phyloP scores from a whole-genome alignment of 768 basidiomycete species.

The Lentinula edodes region DNA sequence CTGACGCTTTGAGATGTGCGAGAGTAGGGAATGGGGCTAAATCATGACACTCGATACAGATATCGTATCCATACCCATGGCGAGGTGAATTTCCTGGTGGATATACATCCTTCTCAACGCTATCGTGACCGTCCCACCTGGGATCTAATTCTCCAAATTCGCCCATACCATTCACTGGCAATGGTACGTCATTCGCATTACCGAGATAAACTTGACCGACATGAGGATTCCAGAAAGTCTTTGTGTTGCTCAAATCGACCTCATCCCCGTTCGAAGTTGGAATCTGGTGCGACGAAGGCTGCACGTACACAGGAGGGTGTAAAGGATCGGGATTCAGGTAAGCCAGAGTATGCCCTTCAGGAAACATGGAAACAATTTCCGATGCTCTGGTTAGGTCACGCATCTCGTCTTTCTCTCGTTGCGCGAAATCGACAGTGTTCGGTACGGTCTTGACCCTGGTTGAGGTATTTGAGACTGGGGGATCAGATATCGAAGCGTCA shows the following conservation, averaged over 20 bases:
- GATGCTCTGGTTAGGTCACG: slow-evolving; percentile 77
- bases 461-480: neutral
- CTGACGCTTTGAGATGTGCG: slow-evolving; percentile 63
- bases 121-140: neutral
- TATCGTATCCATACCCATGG: slow-evolving; percentile 66
- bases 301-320: slow-evolving; percentile 5
- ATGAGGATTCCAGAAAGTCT: slow-evolving; percentile 46
- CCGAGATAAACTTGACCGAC: slow-evolving; percentile 75
- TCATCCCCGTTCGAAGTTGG: neutral
- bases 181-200: slow-evolving; percentile 77
- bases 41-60: slow-evolving; percentile 88
- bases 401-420: slow-evolving; percentile 88
- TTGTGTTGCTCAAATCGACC: slow-evolving; percentile 26
- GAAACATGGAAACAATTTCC: slow-evolving; percentile 59
- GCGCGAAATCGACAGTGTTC: slow-evolving; percentile 77
- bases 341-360: slow-evolving; percentile 9
- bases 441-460: slow-evolving; percentile 16
- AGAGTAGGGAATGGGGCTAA: slow-evolving; percentile 67
- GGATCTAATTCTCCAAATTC: slow-evolving; percentile 4
- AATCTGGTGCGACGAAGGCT: neutral
- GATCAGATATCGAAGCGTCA: neutral
- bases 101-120: neutral
- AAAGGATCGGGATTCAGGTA: slow-evolving; percentile 1
- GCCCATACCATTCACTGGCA: slow-evolving; percentile 17
- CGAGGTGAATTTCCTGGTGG: slow-evolving; percentile 4